Evolutionary conservation across 805 yeast genomes (phyloP).

Genomic region (Blastobotrys attinorum): DNA sequence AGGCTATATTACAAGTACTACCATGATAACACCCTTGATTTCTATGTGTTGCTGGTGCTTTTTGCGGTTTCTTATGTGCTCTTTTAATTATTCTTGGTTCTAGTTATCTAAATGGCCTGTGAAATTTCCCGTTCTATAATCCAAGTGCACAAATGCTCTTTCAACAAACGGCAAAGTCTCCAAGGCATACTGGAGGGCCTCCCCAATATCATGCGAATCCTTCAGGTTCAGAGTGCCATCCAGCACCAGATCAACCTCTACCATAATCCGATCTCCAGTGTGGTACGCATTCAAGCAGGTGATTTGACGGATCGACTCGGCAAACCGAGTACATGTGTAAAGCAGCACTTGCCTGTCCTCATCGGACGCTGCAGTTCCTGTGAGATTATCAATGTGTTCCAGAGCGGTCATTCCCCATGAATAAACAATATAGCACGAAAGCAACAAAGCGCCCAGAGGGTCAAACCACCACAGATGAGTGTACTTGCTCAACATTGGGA

Average conservation of each 20-base stretch:
- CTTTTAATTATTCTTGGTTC: too few relatives aligned
- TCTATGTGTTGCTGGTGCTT: too few relatives aligned
- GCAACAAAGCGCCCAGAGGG: conserved; percentile 59
- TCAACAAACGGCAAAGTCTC: conserved; percentile 73
- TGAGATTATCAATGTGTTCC: conserved; percentile 65
- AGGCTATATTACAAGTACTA: too few relatives aligned
- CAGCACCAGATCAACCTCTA: conserved; percentile 66
- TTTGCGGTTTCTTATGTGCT: too few relatives aligned
- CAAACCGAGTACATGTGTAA: conserved; percentile 60
- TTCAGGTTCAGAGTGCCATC: conserved; percentile 44
- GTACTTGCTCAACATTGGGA: conserved; percentile 55
- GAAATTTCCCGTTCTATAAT: conserved; percentile 35
- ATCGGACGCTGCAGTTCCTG: conserved; percentile 62
- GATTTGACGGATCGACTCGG: conserved; percentile 55
- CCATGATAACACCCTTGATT: too few relatives aligned
- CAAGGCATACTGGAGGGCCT: conserved; percentile 70
- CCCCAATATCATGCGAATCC: conserved; percentile 76
- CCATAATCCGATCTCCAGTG: conserved; percentile 68
- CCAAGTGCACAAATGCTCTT: conserved; percentile 75
- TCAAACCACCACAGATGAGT: conserved; percentile 62
- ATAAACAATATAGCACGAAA: conserved; percentile 52
- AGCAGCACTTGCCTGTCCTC: conserved; percentile 58
- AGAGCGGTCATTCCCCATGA: conserved; percentile 60
- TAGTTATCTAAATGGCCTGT: conserved; percentile 28
- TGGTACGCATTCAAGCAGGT: conserved; percentile 67